Base-by-base conservation (phyloP, 108 stramenopile genomes). In the Seminavis robusta region DNA sequence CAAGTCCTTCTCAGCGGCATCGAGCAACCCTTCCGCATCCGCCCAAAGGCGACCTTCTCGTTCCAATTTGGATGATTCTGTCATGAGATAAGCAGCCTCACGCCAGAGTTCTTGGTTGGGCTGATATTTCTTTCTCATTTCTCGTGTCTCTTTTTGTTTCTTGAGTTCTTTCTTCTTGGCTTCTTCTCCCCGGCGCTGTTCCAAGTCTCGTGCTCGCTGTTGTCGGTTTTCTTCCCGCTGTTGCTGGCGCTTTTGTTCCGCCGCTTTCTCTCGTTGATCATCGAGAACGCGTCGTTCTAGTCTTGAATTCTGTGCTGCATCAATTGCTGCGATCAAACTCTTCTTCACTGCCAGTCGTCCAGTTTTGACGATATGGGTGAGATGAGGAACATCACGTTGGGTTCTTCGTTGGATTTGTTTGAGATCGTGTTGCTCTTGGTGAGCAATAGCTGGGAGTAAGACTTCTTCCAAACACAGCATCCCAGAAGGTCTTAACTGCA, bases 31-130 rank as follows among this genome's bases (percentile, higher is more conserved):
- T n/a, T n/a, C n/a, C n/a, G n/a, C n/a, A 27, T 73, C 44, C 13
- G 56, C 61, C 81, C 76, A 78, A 33, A 61, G 41, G 10, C 49
- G 34, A 28, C 73, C 54, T 38, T 83, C 77, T 56, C 66, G 63
- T 59, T 78, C 57, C 17, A 83, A 33, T 24, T 73, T 69, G 7
- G 59, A 31, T 9, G 66, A 30, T 24, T 64, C 70, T 10, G 59
- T 70, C 44, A 74, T 67, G 32, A 83, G 45, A 28, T 63, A 56
- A 15, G 74, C 74, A 29, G 76, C 67, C 46, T 83, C 81, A 26
- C 58, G 41, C 65, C 73, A 78, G 17, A 73, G 31, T 15, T 67
- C 61, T 29, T 69, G 48, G 42, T 78, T 83, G 30, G 20, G 28
- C 8, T 67, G 68, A 47, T 46, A 36, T 25, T 80, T 59, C 48